These are phyloP conservation scores for Fusarium austroafricanum DNA, from an alignment of 2,329 filamentous ascomycete genomes.

Conservation along the genomic window DNA sequence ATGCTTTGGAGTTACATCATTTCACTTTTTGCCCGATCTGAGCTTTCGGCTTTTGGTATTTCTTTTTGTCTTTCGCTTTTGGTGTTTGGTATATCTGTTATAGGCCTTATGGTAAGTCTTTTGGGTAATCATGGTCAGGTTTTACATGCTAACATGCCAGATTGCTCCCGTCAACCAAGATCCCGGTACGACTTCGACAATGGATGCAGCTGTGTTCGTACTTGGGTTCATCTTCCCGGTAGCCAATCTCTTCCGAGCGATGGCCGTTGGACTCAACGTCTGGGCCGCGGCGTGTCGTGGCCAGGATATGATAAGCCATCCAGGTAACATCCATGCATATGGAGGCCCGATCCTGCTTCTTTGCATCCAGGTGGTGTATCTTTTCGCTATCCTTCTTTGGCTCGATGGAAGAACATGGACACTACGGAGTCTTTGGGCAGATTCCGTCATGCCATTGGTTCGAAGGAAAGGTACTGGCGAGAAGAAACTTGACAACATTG, in stretches of 20 bases:
- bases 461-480: rapidly evolving
- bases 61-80: neutral
- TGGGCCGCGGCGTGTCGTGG: constrained; percentile 4
- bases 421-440: neutral
- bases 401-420: constrained; percentile 1
- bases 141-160: neutral
- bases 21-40: neutral
- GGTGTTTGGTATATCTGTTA: neutral
- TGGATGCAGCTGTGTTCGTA: neutral
- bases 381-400: neutral
- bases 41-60: neutral
- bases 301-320: neutral
- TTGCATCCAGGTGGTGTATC: neutral
- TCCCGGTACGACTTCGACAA: neutral
- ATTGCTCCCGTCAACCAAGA: constrained; percentile 1
- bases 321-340: neutral
- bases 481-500: neutral
- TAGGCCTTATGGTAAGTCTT: neutral
- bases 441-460: neutral
- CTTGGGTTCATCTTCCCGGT: neutral
- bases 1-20: constrained; percentile 5
- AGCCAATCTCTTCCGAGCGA: constrained; percentile 1
- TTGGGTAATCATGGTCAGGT: too few species aligned
- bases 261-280: constrained; percentile 4
- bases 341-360: constrained; percentile 4